Conservation (phyloP, 1,139 yeast species). For the Blastobotrys arbuscula region DNA sequence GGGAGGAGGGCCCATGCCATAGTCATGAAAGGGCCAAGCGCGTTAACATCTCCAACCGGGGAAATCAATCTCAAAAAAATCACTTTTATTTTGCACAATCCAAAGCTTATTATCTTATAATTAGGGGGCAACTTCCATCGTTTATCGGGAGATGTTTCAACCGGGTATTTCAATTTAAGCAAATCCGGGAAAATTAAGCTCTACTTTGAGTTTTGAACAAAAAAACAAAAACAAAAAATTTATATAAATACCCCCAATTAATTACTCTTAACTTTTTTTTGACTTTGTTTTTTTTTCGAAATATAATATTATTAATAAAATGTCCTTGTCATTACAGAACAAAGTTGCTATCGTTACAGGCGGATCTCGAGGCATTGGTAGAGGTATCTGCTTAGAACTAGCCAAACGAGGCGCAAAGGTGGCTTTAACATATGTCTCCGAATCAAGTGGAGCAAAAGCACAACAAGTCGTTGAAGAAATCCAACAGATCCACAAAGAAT, state of each 20-base stretch:
- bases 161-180: neutral
- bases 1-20: no score
- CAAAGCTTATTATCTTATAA: no score
- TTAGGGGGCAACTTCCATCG: no score
- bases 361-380: conserved; percentile 30
- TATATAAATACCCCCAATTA: neutral
- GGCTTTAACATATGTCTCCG: conserved; percentile 28
- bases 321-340: conserved; percentile 3
- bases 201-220: neutral
- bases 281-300: no score
- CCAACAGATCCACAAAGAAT: conserved; percentile 2
- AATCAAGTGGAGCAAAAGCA: conserved; percentile 8
- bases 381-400: conserved; percentile 30
- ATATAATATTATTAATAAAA: neutral
- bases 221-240: neutral
- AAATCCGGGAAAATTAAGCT: neutral
- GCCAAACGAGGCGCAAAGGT: conserved; percentile 25
- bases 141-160: no score
- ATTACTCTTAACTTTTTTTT: no score
- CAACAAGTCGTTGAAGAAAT: conserved; percentile 30
- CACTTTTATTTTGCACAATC: no score
- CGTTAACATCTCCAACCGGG: no score
- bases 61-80: no score
- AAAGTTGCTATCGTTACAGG: conserved; percentile 25
- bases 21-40: no score